These are phyloP conservation scores for Acidiella bohemica DNA, from an alignment of 495 filamentous ascomycete genomes.

Conservation along the genomic window DNA sequence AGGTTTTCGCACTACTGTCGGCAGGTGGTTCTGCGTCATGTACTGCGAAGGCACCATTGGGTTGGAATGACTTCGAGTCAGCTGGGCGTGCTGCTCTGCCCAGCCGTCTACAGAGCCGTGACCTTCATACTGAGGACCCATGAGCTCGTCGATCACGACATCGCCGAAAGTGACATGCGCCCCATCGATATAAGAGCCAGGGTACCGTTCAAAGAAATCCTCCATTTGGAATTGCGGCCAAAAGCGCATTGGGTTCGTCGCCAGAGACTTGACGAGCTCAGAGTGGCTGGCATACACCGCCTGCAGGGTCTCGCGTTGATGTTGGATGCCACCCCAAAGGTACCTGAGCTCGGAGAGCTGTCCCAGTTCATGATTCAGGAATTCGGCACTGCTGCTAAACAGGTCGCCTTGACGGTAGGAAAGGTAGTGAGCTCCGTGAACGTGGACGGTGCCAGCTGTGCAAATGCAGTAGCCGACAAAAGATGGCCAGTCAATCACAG, in stretches of 20 bases:
- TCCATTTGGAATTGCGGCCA: slow-evolving; percentile 70
- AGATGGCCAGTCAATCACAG: slow-evolving; percentile 65
- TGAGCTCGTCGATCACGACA: slow-evolving; percentile 21
- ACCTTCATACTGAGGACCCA: slow-evolving; percentile 1
- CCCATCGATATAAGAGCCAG: slow-evolving; percentile 38
- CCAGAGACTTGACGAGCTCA: slow-evolving; percentile 57
- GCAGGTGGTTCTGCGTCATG: slow-evolving; percentile 14
- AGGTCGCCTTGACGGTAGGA: slow-evolving; percentile 46
- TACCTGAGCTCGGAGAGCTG: slow-evolving; percentile 60
- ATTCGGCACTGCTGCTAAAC: slow-evolving; percentile 52
- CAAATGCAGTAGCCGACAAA: slow-evolving; percentile 73
- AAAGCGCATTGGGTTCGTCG: slow-evolving; percentile 51
- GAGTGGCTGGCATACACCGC: slow-evolving; percentile 57
- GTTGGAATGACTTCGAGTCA: too few species aligned
- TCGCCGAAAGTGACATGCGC: slow-evolving; percentile 38
- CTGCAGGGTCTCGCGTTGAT: slow-evolving; percentile 65
- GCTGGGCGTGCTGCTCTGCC: neutral
- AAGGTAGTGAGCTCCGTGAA: slow-evolving; percentile 71
- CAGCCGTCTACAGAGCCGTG: slow-evolving; percentile 2
- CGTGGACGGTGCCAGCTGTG: slow-evolving; percentile 71
- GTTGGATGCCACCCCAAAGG: slow-evolving; percentile 63
- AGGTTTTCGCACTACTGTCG: neutral
- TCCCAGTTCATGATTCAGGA: slow-evolving; percentile 62
- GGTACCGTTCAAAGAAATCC: slow-evolving; percentile 75
- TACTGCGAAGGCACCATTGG: slow-evolving; percentile 11